Conservation (phyloP, 768 basidiomycete species). For the Solioccasus polychromus region DNA sequence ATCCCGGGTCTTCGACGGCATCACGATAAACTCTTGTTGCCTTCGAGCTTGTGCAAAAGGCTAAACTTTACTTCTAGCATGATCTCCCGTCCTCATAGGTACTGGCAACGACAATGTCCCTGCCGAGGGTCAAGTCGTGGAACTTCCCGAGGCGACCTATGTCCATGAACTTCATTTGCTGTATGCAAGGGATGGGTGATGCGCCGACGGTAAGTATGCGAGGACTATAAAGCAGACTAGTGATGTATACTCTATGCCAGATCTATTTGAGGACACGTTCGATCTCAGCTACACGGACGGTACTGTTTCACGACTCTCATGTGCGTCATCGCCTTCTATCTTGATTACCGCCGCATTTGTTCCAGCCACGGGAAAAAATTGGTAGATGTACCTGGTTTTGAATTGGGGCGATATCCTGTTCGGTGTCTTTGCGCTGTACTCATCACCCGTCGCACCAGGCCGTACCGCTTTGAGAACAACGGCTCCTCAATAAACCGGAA, state of each 20-base stretch:
- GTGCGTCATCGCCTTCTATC: conserved; percentile 23
- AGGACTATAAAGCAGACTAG: not conserved
- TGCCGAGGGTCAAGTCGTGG: conserved; percentile 40
- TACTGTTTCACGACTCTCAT: conserved; percentile 32
- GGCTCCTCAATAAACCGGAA: conserved; percentile 40
- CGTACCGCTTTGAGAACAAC: conserved; percentile 42
- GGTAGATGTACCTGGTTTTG: conserved; percentile 41
- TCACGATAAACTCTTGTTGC: conserved; percentile 29
- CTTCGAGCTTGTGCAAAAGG: not conserved
- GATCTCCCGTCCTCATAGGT: conserved; percentile 42
- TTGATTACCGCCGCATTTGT: not conserved
- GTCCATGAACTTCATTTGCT: conserved; percentile 49
- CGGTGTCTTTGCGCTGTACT: no score
- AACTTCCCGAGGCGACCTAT: conserved; percentile 30
- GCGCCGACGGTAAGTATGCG: conserved; percentile 28
- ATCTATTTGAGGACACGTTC: conserved; percentile 35
- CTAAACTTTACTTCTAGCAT: conserved; percentile 31
- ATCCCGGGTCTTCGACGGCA: conserved; percentile 37
- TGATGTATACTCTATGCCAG: conserved; percentile 15
- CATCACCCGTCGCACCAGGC: no score
- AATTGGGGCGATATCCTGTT: conserved; percentile 44
- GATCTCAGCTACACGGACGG: conserved; percentile 37
- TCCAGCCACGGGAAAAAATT: conserved; percentile 44
- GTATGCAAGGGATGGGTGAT: conserved; percentile 45
- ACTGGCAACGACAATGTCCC: conserved; percentile 42